These are phyloP conservation scores for Penicillium desertorum DNA, from an alignment of 495 filamentous ascomycete species.

Conservation along the genomic window DNA sequence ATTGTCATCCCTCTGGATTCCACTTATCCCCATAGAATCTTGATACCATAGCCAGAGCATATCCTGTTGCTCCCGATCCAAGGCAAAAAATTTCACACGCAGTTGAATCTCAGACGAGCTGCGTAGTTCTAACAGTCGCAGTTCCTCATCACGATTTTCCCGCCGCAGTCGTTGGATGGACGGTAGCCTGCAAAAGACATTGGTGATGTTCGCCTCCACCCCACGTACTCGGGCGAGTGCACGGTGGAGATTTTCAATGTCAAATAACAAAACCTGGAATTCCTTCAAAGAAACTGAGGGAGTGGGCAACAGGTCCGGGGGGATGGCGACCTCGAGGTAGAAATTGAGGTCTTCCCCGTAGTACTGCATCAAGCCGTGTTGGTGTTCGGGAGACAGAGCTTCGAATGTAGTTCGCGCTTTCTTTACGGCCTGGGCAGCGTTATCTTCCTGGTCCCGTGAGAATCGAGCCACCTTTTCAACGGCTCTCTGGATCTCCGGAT, in stretches of 20 bases:
- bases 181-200: background rate
- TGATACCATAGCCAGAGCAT: constrained; percentile 1
- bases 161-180: background rate
- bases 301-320: background rate
- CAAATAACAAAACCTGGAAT: background rate
- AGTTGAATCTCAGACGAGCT: background rate
- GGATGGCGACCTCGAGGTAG: background rate
- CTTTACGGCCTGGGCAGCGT: no score
- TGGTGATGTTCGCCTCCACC: background rate
- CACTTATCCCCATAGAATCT: background rate
- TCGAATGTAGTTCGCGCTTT: background rate
- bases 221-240: constrained; percentile 2
- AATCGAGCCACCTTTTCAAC: background rate
- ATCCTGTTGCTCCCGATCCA: background rate
- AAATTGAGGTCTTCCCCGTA: background rate
- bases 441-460: background rate
- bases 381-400: background rate
- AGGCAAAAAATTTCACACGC: background rate
- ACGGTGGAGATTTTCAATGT: background rate
- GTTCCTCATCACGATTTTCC: background rate
- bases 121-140: background rate
- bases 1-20: background rate
- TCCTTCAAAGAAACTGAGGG: background rate
- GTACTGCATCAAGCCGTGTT: background rate
- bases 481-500: background rate